Conservation (phyloP, 2,329 filamentous ascomycete genomes). For the Microthyrium microscopicum region DNA sequence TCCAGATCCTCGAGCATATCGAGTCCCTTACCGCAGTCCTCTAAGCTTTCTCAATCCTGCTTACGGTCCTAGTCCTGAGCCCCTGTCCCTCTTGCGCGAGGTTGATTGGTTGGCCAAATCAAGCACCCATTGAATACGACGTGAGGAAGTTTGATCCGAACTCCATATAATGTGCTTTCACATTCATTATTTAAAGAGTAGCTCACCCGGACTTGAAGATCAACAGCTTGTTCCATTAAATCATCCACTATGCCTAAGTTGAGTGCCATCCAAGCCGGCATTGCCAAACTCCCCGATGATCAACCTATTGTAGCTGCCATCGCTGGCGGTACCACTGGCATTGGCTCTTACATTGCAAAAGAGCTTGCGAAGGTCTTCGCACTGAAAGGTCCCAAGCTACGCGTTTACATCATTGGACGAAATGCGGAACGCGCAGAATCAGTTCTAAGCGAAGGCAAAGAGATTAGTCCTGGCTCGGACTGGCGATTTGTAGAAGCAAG, state of each 20-base stretch:
- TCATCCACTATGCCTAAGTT: slow-evolving; percentile 11
- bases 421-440: slow-evolving; percentile 13
- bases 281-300: slow-evolving; percentile 11
- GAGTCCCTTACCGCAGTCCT: too few relatives aligned
- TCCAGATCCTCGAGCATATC: too few relatives aligned
- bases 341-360: slow-evolving; percentile 14
- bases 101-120: too few relatives aligned
- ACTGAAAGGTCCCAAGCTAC: slow-evolving; percentile 14
- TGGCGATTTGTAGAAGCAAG: slow-evolving; percentile 19
- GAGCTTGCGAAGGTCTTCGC: slow-evolving; percentile 12
- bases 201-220: too few relatives aligned
- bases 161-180: too few relatives aligned
- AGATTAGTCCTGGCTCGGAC: slow-evolving; percentile 15
- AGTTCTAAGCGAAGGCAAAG: slow-evolving; percentile 15
- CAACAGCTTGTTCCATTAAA: too few relatives aligned
- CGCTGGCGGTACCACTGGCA: slow-evolving; percentile 14
- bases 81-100: too few relatives aligned
- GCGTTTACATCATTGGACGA: slow-evolving; percentile 19
- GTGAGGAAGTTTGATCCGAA: too few relatives aligned
- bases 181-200: too few relatives aligned
- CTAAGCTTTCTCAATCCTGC: too few relatives aligned
- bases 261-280: slow-evolving; percentile 10
- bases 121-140: too few relatives aligned
- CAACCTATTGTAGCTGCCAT: slow-evolving; percentile 13
- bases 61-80: too few relatives aligned